phyloP scores from a whole-genome alignment of 495 filamentous ascomycete species.

The Podospora australis region DNA sequence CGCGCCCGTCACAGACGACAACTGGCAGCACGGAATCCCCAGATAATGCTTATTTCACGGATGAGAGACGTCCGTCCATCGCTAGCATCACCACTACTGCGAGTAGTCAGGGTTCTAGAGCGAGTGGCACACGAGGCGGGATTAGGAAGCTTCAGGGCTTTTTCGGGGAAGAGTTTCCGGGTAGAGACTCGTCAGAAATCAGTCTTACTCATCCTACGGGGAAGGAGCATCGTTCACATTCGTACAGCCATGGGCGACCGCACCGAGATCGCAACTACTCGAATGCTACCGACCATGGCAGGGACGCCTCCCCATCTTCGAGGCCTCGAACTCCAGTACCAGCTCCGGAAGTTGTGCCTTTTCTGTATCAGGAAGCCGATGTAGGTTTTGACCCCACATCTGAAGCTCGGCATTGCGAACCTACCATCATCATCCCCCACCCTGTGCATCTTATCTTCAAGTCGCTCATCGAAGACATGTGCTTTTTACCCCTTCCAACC shows the following conservation, averaged over 20 bases:
- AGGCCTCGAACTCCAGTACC: slow-evolving; percentile 78
- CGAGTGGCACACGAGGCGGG: slow-evolving; percentile 58
- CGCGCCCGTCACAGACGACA: slow-evolving; percentile 40
- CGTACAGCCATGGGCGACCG: slow-evolving; percentile 50
- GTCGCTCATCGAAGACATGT: not conserved
- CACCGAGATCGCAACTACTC: slow-evolving; percentile 72
- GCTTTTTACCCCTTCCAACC: not conserved
- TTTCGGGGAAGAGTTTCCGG: slow-evolving; percentile 78
- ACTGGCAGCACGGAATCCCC: slow-evolving; percentile 59
- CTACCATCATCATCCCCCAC: slow-evolving; percentile 2
- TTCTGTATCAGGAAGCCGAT: slow-evolving; percentile 85
- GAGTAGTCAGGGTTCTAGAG: slow-evolving; percentile 85
- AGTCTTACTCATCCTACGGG: slow-evolving; percentile 54
- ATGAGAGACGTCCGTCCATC: slow-evolving; percentile 79
- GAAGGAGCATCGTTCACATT: slow-evolving; percentile 49
- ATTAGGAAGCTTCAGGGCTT: slow-evolving; percentile 74
- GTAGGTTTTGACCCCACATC: slow-evolving; percentile 40
- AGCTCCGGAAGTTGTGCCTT: slow-evolving; percentile 90
- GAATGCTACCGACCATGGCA: slow-evolving; percentile 52
- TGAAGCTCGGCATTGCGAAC: slow-evolving; percentile 9
- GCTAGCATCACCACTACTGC: slow-evolving; percentile 79
- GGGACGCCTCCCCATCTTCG: slow-evolving; percentile 63
- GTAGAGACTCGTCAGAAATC: slow-evolving; percentile 63
- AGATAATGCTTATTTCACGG: slow-evolving; percentile 56
- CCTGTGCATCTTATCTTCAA: not conserved